Conservation (phyloP, 352 stramenopile genomes). For the Blastocystis sp. region DNA sequence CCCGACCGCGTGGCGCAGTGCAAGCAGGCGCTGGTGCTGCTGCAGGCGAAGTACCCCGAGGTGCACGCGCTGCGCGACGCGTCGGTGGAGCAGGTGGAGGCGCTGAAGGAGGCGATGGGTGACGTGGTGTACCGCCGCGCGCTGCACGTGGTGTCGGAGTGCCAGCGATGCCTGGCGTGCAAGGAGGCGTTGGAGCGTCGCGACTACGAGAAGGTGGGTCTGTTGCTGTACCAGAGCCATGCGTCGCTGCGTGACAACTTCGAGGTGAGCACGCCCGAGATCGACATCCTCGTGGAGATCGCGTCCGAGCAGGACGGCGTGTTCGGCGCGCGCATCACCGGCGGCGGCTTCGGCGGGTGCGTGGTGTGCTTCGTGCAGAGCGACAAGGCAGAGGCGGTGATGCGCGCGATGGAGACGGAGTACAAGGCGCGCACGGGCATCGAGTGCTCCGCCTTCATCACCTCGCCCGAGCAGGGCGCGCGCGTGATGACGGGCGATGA, state of each 20-base stretch:
- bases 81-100: conserved; percentile 80
- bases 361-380: conserved; percentile 86
- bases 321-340: no score
- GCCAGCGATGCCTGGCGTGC: conserved; percentile 23
- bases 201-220: conserved; percentile 69
- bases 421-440: conserved; percentile 70
- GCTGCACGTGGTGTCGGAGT: conserved; percentile 81
- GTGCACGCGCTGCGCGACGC: conserved; percentile 84
- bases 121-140: conserved; percentile 81
- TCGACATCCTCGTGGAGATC: conserved; percentile 82
- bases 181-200: conserved; percentile 49
- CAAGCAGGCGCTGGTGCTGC: conserved; percentile 78
- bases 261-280: conserved; percentile 69
- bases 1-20: conserved; percentile 80
- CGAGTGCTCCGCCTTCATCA: conserved; percentile 28
- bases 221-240: conserved; percentile 69
- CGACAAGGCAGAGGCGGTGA: conserved; percentile 73
- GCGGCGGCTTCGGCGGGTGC: conserved; percentile 81
- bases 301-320: conserved; percentile 80
- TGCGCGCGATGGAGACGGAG: no score
- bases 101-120: conserved; percentile 75
- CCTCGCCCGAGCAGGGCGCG: conserved; percentile 26
- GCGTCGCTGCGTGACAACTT: conserved; percentile 71
- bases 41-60: conserved; percentile 77
- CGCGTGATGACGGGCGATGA: conserved; percentile 16